Base-by-base conservation (phyloP, 305 asterid species). In the Fraxinus xanthoxyloides region DNA sequence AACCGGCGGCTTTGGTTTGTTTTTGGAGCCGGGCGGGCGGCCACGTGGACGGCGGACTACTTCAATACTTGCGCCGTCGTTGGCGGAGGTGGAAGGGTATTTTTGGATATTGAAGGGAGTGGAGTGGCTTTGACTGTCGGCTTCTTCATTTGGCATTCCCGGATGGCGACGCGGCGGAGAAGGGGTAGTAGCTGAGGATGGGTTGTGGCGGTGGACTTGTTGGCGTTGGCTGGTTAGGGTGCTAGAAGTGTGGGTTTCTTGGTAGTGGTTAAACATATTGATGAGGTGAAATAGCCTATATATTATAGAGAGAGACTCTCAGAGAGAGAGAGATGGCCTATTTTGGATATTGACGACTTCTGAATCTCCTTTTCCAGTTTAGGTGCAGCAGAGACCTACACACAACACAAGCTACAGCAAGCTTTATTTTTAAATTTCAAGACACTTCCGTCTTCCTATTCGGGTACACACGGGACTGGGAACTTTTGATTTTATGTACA, bases 11-110 rank as follows among this genome's bases (percentile, higher is more conserved):
- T 89, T 92, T 0, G 94, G 91, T n/a, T n/a, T n/a, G n/a, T n/a
- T n/a, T n/a, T n/a, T 93, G 4, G 98, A 93, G 0, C 98, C 98
- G 0, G 97, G 94, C 0, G 97, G 98, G 0, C 97, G 91, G 74
- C 98, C 98, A 0, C 98, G 95, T 12, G 97, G 97, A 48, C 98
- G 94, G 30, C 96, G 97, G 75, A 82, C 87, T 4, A 92, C 92
- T 26, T 91, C 96, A 67, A 91, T 90, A 32, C 91, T 79, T 54
- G 95, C 93, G 61, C 95, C 97, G 77, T 92, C 98, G 88, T 80
- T 81, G 36, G 59, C 21, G 1, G 82, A 9, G 35, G 19, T 65
- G 35, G 73, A 28, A 10, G 36, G 34, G 2, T 65, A 12, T 28
- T 1, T 26, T 12, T 26, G 31, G 2, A 76, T 56, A 26, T 82